Evolutionary conservation across 2,329 filamentous ascomycete species (phyloP), one percentile per base, ranked within the genome.

Genomic region (Phialemonium atrogriseum): DNA sequence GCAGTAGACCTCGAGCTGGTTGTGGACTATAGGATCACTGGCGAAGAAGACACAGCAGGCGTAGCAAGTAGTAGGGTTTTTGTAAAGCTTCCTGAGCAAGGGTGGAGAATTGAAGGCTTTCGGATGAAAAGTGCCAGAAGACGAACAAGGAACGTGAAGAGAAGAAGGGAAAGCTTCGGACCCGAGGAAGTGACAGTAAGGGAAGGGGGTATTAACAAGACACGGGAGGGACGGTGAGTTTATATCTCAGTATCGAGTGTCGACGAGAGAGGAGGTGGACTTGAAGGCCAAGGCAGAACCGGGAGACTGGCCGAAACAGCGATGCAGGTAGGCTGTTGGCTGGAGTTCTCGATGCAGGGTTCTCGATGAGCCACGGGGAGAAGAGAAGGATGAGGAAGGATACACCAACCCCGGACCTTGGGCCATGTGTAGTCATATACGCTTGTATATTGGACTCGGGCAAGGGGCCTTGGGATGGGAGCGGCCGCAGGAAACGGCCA

Each of bases 311-410:
- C 7, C 22, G 27, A 23, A 14, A 30, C 28, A 24, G 28, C 13
- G 10, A 13, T 22, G 27, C 10, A 19, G n/a, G n/a, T n/a, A n/a
- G 11, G 28, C 13, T 30, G 28, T 30, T 30, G n/a, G n/a, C 24
- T 30, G 28, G 16, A 30, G 17, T 28, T 30, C 28, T 22, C 11
- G 28, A 30, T 21, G 20, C 28, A 30, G 28, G 28, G 28, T 20
- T 12, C 19, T 19, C 11, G n/a, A 30, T 17, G 4, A 21, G n/a
- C 21, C 21, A n/a, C 21, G 16, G 27, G 18, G 18, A 21, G 16
- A 21, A n/a, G 27, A 29, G 21, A 24, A 17, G 27, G 18, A 12
- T 22, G 7, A 10, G 17, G 24, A 24, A 21, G 17, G 12, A 30
- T 14, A 17, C 24, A 30, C 28, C 28, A 5, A 21, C 28, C 21